Percentiles rank a stretch among this genome's conserved stretches.
Evolutionary conservation across 2,329 filamentous ascomycete genomes (phyloP).

Genomic region (Talaromyces albobiverticillius): DNA sequence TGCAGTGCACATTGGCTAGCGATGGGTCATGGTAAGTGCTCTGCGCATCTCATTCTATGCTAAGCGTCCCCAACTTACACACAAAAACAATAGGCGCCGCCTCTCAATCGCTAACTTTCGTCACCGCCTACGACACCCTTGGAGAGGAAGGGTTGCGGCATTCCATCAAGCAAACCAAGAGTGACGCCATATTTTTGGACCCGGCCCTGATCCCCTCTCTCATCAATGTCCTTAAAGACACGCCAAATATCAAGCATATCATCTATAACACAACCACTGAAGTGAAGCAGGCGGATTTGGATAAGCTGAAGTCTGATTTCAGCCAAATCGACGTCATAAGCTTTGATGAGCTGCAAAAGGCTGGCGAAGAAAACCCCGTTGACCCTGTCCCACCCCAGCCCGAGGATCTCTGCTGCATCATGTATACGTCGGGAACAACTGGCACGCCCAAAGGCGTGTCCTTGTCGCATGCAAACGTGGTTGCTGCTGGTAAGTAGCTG

Average conservation of each 20-base stretch:
- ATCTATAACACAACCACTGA: slow-evolving; percentile 58
- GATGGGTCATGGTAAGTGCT: slow-evolving; percentile 64
- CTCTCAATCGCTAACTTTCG: slow-evolving; percentile 85
- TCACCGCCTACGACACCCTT: slow-evolving; percentile 92
- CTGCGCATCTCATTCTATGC: not conserved
- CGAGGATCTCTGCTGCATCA: slow-evolving; percentile 76
- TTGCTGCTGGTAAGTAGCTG: slow-evolving; percentile 65
- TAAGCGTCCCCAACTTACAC: slow-evolving; percentile 3
- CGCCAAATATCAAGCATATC: slow-evolving; percentile 55
- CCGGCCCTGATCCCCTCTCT: slow-evolving; percentile 69
- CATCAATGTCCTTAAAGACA: slow-evolving; percentile 53
- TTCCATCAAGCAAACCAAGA: slow-evolving; percentile 76
- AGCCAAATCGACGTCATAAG: slow-evolving; percentile 53
- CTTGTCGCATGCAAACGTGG: slow-evolving; percentile 74
- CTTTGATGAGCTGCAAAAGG: slow-evolving; percentile 55
- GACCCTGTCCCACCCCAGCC: slow-evolving; percentile 69
- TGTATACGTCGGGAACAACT: slow-evolving; percentile 84
- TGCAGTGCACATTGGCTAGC: slow-evolving; percentile 76
- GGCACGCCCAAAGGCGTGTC: slow-evolving; percentile 86
- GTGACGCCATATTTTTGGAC: slow-evolving; percentile 82
- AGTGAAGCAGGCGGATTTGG: slow-evolving; percentile 51
- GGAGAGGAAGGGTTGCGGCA: slow-evolving; percentile 81
- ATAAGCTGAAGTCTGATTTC: slow-evolving; percentile 53
- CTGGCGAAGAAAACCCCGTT: slow-evolving; percentile 63
- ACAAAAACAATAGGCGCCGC: slow-evolving; percentile 49